Percentiles rank a stretch among this genome's conserved stretches.
Evolutionary conservation across 2,329 filamentous ascomycete genomes (phyloP).

Genomic region (Chaetomium sp.): DNA sequence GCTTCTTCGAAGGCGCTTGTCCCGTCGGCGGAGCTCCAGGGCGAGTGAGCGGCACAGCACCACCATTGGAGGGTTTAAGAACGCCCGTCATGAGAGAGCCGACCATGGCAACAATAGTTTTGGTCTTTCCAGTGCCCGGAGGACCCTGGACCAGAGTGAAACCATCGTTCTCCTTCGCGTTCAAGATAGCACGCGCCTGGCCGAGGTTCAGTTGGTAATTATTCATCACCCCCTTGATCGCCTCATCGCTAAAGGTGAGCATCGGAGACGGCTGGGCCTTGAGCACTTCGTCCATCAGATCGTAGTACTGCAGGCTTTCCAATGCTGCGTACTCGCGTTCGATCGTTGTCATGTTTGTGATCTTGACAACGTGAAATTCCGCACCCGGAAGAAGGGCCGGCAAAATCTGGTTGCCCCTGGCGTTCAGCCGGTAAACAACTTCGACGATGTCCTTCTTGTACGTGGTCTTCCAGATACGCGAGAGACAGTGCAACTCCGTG

Average conservation of each 20-base stretch:
- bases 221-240: constrained; percentile 59
- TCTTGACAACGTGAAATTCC: constrained; percentile 68
- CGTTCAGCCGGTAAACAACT: constrained; percentile 77
- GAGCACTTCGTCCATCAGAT: constrained; percentile 83
- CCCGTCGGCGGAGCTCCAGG: constrained; percentile 28
- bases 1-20: constrained; percentile 60
- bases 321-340: constrained; percentile 93
- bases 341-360: constrained; percentile 88
- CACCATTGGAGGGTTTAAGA: constrained; percentile 35
- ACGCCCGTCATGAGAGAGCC: constrained; percentile 69
- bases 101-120: constrained; percentile 95
- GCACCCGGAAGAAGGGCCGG: constrained; percentile 61
- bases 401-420: constrained; percentile 55
- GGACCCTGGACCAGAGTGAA: constrained; percentile 96
- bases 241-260: constrained; percentile 70
- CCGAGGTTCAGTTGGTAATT: constrained; percentile 83
- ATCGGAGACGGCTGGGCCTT: constrained; percentile 85
- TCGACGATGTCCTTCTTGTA: constrained; percentile 78
- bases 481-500: constrained; percentile 71
- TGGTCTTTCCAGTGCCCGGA: constrained; percentile 95
- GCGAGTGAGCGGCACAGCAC: constrained; percentile 41
- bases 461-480: constrained; percentile 71
- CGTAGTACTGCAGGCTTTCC: constrained; percentile 88
- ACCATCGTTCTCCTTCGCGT: constrained; percentile 89
- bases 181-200: constrained; percentile 86